A percentile compares a stretch with the other conserved stretches of the same genome.
Evolutionary conservation across 2,329 filamentous ascomycete genomes (phyloP).

Genomic region (Apiospora aurea): DNA sequence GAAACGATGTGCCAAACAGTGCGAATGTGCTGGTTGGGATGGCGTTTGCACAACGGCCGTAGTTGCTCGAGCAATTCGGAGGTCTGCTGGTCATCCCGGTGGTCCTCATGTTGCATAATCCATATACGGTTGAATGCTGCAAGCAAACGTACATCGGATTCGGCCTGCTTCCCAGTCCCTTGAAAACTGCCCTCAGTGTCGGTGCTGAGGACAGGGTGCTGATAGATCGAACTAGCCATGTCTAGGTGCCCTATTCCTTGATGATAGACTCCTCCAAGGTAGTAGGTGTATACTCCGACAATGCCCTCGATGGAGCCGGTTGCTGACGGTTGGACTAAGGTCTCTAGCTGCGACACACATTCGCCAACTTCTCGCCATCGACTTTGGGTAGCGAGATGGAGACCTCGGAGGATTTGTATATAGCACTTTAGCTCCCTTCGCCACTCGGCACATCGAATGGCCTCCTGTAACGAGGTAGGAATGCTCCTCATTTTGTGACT

Average conservation of each 20-base stretch:
- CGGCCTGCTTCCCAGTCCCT: constrained; percentile 53
- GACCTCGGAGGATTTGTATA: constrained; percentile 73
- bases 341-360: constrained; percentile 61
- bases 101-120: constrained; percentile 71
- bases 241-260: constrained; percentile 79
- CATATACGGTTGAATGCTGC: constrained; percentile 73
- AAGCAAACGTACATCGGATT: constrained; percentile 71
- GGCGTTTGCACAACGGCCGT: constrained; percentile 70
- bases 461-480: constrained; percentile 62
- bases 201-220: constrained; percentile 65
- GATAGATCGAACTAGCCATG: constrained; percentile 72
- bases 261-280: constrained; percentile 76
- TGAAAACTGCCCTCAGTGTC: constrained; percentile 43
- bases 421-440: constrained; percentile 71
- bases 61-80: constrained; percentile 69
- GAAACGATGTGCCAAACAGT: constrained; percentile 80
- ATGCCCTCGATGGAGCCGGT: constrained; percentile 47
- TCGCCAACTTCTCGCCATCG: constrained; percentile 72
- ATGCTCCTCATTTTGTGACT: constrained; percentile 45
- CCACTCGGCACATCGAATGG: constrained; percentile 68
- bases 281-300: constrained; percentile 65
- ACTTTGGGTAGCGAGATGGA: constrained; percentile 73
- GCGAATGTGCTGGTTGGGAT: constrained; percentile 77
- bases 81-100: constrained; percentile 65
- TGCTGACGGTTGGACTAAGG: constrained; percentile 44